phyloP scores from a whole-genome alignment of 2,329 filamentous ascomycete genomes.

The Monilinia laxa region DNA sequence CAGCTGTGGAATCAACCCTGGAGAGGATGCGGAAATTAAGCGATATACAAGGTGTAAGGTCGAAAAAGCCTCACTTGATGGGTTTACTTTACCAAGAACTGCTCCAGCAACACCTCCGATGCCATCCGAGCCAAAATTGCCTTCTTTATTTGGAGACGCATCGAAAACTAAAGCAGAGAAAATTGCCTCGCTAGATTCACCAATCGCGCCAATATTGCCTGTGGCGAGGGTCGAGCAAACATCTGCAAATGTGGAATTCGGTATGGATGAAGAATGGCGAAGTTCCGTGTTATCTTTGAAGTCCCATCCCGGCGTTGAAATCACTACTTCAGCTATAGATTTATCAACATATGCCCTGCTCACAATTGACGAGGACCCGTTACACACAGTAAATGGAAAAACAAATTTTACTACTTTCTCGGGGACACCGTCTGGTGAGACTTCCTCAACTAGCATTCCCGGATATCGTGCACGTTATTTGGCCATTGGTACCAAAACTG shows the following conservation, averaged over 20 bases:
- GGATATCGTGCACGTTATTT: slow-evolving; percentile 81
- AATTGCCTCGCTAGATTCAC: slow-evolving; percentile 32
- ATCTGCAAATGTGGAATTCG: slow-evolving; percentile 34
- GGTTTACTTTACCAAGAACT: slow-evolving; percentile 39
- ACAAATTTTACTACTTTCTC: slow-evolving; percentile 34
- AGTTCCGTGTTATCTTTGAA: slow-evolving; percentile 61
- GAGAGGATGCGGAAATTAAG: slow-evolving; percentile 48
- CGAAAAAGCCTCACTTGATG: slow-evolving; percentile 38
- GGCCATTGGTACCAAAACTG: slow-evolving; percentile 75
- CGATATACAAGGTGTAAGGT: slow-evolving; percentile 56
- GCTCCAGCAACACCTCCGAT: slow-evolving; percentile 29
- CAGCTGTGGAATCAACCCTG: slow-evolving; percentile 55
- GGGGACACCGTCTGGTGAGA: slow-evolving; percentile 33
- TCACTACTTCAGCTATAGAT: slow-evolving; percentile 73
- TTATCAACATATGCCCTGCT: slow-evolving; percentile 69
- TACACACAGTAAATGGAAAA: slow-evolving; percentile 58
- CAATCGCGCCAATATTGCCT: slow-evolving; percentile 34
- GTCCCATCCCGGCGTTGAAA: slow-evolving; percentile 56
- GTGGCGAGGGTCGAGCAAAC: slow-evolving; percentile 26
- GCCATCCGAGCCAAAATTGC: slow-evolving; percentile 29
- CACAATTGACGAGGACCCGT: slow-evolving; percentile 75
- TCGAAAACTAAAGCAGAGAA: slow-evolving; percentile 32
- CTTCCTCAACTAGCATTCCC: slow-evolving; percentile 62
- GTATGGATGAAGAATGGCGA: slow-evolving; percentile 63
- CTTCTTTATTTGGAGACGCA: slow-evolving; percentile 40